These are phyloP conservation scores for Cucurbita argyrosperma DNA, from an alignment of 306 rosid genomes.

Conservation along the genomic window DNA sequence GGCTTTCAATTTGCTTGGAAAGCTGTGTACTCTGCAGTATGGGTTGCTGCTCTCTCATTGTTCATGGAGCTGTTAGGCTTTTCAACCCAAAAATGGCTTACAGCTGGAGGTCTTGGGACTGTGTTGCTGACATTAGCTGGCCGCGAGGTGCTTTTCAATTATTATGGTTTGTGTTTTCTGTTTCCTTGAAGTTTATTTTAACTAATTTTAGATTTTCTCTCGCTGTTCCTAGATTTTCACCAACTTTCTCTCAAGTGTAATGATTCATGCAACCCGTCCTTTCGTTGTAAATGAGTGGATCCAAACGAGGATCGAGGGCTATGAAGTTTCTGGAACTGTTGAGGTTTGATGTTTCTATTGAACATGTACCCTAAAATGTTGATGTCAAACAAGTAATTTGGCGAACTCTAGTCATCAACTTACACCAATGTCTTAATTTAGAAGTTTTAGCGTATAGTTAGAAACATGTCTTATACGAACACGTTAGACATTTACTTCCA, in stretches of 20 bases:
- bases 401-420: neutral
- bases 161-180: neutral
- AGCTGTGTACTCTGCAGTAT: constrained; percentile 81
- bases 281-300: constrained; percentile 91
- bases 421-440: neutral
- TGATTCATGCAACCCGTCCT: constrained; percentile 96
- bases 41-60: constrained; percentile 87
- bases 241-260: constrained; percentile 89
- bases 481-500: neutral
- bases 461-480: neutral
- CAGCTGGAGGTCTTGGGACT: constrained; percentile 98
- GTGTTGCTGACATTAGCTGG: constrained; percentile 96
- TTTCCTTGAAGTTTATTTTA: constrained; percentile 10
- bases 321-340: constrained; percentile 91
- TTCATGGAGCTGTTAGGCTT: constrained; percentile 94
- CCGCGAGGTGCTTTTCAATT: constrained; percentile 56
- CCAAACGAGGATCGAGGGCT: constrained; percentile 88
- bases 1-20: constrained; percentile 91
- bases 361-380: neutral
- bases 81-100: constrained; percentile 90
- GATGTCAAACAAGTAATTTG: neutral
- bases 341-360: constrained; percentile 44
- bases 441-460: neutral
- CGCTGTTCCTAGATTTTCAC: constrained; percentile 61
- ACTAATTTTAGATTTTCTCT: constrained; percentile 4